Percentiles rank a stretch among this genome's conserved stretches.
Evolutionary conservation across 225 moss, liverwort and hornwort genomes (phyloP).

Genomic region (Bryoerythrophyllum caledonicum): DNA sequence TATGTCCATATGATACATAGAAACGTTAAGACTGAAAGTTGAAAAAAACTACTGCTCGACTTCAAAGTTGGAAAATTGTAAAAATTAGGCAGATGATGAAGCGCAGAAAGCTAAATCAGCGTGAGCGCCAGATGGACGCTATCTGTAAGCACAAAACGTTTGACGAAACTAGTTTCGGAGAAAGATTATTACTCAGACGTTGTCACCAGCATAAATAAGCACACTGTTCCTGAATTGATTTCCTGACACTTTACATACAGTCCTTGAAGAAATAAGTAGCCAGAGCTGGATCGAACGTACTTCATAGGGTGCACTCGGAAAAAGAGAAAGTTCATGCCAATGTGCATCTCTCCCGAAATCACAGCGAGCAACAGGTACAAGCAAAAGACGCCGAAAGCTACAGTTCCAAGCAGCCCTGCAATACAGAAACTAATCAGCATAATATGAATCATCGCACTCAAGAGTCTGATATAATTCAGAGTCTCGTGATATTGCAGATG

Average conservation of each 20-base stretch:
- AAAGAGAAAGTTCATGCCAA: constrained; percentile 87
- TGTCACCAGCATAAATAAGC: not conserved
- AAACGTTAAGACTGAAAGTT: not conserved
- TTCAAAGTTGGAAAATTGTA: not conserved
- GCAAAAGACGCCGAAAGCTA: constrained; percentile 83
- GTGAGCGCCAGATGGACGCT: not conserved
- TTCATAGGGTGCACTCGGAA: constrained; percentile 96
- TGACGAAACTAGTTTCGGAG: not conserved
- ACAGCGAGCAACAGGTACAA: constrained; percentile 87
- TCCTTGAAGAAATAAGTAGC: not conserved
- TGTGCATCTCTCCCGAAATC: constrained; percentile 91
- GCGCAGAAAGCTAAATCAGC: not conserved
- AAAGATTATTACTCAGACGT: not conserved
- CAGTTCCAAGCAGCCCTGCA: constrained; percentile 85
- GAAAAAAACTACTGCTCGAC: not conserved
- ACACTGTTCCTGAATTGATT: not conserved
- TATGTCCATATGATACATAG: not conserved
- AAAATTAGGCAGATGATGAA: not conserved
- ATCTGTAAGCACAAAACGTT: not conserved
- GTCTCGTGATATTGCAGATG: not conserved
- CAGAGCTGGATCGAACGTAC: constrained; percentile 42
- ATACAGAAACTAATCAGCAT: not conserved
- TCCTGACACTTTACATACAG: not conserved
- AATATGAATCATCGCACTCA: not conserved
- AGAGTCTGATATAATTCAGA: not conserved